Conservation (phyloP, 768 basidiomycete genomes). For the Flagelloscypha sp. region DNA sequence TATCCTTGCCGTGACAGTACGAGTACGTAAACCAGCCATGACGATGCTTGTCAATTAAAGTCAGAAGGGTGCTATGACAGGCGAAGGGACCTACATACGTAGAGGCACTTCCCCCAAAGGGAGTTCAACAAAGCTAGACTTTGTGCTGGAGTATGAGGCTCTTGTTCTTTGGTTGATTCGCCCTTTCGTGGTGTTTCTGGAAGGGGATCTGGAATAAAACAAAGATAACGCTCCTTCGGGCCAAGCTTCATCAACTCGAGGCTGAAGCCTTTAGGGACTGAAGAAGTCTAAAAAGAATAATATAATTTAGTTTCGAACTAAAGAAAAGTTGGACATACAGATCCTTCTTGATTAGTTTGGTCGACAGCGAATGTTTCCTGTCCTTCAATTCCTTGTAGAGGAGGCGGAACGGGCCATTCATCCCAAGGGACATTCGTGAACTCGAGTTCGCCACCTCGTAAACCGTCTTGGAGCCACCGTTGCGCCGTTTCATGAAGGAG, state of each 20-base stretch:
- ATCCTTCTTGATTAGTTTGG: no score
- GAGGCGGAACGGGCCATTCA: constrained; percentile 31
- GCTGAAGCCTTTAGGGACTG: constrained; percentile 32
- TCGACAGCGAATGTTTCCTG: no score
- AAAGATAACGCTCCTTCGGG: constrained; percentile 61
- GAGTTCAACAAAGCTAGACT: constrained; percentile 81
- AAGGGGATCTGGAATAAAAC: constrained; percentile 64
- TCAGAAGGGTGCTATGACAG: constrained; percentile 19
- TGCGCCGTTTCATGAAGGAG: constrained; percentile 64
- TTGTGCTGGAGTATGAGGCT: constrained; percentile 57
- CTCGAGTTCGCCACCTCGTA: constrained; percentile 67
- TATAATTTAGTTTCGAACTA: neutral
- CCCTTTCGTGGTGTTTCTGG: constrained; percentile 34
- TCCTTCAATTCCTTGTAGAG: constrained; percentile 58
- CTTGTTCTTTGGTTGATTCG: constrained; percentile 41
- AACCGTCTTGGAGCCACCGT: constrained; percentile 64
- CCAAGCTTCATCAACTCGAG: constrained; percentile 75
- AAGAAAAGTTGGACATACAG: constrained; percentile 4
- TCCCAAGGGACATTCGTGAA: constrained; percentile 65
- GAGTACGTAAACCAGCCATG: constrained; percentile 98
- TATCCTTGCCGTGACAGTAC: constrained; percentile 90
- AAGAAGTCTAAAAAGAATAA: neutral
- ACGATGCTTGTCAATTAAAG: constrained; percentile 48
- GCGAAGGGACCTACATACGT: constrained; percentile 52
- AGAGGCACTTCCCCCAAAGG: constrained; percentile 73